Conservation (phyloP, 805 yeast genomes). For the Candida morakotiae region DNA sequence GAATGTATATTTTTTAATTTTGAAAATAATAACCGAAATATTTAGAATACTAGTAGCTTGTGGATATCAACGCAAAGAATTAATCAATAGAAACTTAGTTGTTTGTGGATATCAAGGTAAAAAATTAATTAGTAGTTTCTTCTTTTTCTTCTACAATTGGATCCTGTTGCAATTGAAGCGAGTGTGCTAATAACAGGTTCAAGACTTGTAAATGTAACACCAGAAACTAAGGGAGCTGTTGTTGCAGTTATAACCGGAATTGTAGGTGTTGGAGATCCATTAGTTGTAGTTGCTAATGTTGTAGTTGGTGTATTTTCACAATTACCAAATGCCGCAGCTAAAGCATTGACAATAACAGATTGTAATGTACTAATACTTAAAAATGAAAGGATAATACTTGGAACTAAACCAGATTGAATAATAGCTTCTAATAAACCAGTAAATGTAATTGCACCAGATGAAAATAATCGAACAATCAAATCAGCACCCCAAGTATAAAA, state of each 20-base stretch:
- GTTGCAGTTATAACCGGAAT: conserved; percentile 2
- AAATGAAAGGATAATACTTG: conserved; percentile 33
- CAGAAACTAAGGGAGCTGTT: conserved; percentile 1
- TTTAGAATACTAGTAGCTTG: too few relatives aligned
- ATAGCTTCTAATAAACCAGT: conserved; percentile 25
- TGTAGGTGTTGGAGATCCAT: conserved; percentile 12
- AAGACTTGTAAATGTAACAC: neutral
- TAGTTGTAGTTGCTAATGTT: conserved; percentile 13
- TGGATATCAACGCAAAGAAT: too few relatives aligned
- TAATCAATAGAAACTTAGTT: too few relatives aligned
- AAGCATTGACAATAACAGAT: conserved; percentile 36
- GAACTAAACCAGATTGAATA: conserved; percentile 33
- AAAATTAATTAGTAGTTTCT: neutral
- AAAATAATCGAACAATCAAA: conserved; percentile 27
- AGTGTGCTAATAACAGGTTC: neutral
- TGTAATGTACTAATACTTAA: conserved; percentile 34
- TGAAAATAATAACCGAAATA: too few relatives aligned
- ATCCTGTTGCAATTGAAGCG: neutral
- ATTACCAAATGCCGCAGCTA: conserved; percentile 38
- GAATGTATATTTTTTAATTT: too few relatives aligned
- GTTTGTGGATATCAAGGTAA: too few relatives aligned
- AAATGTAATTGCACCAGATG: conserved; percentile 23
- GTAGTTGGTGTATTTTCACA: conserved; percentile 29
- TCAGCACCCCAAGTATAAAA: conserved; percentile 37
- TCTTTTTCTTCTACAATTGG: neutral